Evolutionary conservation across 148 eudicot genomes (phyloP).

Genomic region (Cornus florida): DNA sequence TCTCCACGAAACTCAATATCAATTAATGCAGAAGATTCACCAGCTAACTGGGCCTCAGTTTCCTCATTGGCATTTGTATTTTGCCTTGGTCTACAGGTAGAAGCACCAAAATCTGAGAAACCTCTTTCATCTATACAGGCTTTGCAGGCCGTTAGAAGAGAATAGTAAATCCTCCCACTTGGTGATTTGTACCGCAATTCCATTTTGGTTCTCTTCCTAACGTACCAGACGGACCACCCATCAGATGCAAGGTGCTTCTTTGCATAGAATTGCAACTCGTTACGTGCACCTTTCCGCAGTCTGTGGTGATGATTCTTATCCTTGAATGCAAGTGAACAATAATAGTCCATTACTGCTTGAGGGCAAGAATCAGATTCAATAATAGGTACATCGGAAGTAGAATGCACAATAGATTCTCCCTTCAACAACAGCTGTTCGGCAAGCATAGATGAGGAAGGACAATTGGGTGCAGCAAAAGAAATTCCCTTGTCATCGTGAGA

Average conservation of each 20-base stretch:
- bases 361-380: slow-evolving; percentile 50
- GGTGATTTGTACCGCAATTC: slow-evolving; percentile 54
- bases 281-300: neutral
- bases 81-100: slow-evolving; percentile 15
- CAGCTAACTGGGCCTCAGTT: slow-evolving; percentile 13
- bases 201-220: neutral
- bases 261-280: slow-evolving; percentile 28
- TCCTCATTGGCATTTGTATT: slow-evolving; percentile 16
- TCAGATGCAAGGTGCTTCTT: slow-evolving; percentile 59
- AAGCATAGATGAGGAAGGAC: slow-evolving; percentile 8
- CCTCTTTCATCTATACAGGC: slow-evolving; percentile 32
- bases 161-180: slow-evolving; percentile 33
- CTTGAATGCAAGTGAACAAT: slow-evolving; percentile 13
- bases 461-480: slow-evolving; percentile 13
- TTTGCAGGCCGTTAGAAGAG: slow-evolving; percentile 51
- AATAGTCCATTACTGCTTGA: slow-evolving; percentile 44
- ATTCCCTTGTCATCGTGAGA: slow-evolving; percentile 12
- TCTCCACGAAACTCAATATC: neutral
- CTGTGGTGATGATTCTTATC: neutral
- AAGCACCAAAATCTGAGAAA: slow-evolving; percentile 5
- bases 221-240: slow-evolving; percentile 60
- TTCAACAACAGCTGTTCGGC: slow-evolving; percentile 3
- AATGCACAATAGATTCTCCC: neutral
- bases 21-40: slow-evolving; percentile 6
- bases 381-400: slow-evolving; percentile 7